phyloP scores from a whole-genome alignment of 345 rosid species.

The Citrus trifoliata region DNA sequence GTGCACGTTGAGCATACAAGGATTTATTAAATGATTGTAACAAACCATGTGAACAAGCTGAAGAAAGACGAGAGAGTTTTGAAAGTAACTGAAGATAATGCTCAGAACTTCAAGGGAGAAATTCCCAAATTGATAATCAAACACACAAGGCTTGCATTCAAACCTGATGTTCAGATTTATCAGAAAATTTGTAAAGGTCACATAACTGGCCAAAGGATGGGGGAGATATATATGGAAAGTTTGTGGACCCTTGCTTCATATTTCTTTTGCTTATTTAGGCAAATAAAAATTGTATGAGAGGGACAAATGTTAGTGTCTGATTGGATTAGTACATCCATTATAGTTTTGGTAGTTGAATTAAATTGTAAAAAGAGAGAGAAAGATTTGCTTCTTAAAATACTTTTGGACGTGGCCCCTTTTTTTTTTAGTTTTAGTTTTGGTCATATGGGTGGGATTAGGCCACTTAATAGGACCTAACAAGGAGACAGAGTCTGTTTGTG shows the following conservation, averaged over 20 bases:
- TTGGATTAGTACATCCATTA: neutral
- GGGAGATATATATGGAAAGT: constrained; percentile 18
- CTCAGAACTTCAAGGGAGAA: neutral
- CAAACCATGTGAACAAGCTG: constrained; percentile 16
- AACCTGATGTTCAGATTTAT: neutral
- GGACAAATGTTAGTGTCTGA: constrained; percentile 12
- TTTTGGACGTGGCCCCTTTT: neutral
- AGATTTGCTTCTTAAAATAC: neutral
- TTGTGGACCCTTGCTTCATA: neutral
- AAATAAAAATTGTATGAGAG: constrained; percentile 12
- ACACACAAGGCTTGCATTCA: neutral
- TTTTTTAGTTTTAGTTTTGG: neutral
- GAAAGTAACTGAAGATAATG: neutral
- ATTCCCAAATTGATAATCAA: neutral
- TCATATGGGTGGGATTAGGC: constrained; percentile 40
- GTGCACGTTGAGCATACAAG: neutral
- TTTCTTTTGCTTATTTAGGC: constrained; percentile 4
- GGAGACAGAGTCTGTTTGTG: neutral
- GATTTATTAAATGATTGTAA: constrained; percentile 2
- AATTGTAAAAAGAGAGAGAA: neutral
- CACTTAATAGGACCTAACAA: constrained; percentile 37
- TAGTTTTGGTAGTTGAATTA: neutral
- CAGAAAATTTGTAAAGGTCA: neutral
- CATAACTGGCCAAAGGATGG: neutral
- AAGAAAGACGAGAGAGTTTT: neutral